Evolutionary conservation across 495 filamentous ascomycete species (phyloP), one percentile per base, ranked within the genome.

Genomic region (Friedmanniomyces simplex): DNA sequence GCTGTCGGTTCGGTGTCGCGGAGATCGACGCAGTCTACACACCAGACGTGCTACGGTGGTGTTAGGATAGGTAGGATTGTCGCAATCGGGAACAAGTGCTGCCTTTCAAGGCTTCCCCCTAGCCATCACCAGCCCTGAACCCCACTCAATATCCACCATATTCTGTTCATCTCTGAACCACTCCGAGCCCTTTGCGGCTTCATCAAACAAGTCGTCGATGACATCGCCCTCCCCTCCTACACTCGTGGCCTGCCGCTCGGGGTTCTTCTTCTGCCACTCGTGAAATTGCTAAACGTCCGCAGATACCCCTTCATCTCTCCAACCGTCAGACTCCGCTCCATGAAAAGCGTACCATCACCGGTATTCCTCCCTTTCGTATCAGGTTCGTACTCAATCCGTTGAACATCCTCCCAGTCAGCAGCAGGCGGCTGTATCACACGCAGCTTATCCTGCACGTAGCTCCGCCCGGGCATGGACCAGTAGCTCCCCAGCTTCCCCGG

Each of bases 391-490:
- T 80, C 77, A 42, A 79, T 62, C 41, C 80, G 70, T 50, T 63
- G 63, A 0, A 81, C 68, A 34, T 77, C 74, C 56, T 73, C 69
- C 77, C 77, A 85, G 16, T 79, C 70, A 1, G 52, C 45, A 37
- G 58, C 60, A 0, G 78, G 80, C 12, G 78, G 80, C n/a, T 69
- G 61, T 13, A 86, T 67, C 42, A 63, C 70, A 28, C 73, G 63
- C 37, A 76, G 69, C 46, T 76, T 71, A 16, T 75, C 68, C 39
- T 79, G 68, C 34, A 84, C 64, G 37, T 77, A 75, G 4, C 63
- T 62, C n/a, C 82, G 69, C 2, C 82, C 82, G 0, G 83, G 81
- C 55, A 79, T 76, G 55, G 76, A 68, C 82, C 82, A 85, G 59
- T 74, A 82, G 21, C 70, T 64, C 6, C 79, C 83, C 67, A 85